A percentile compares a stretch with the other conserved stretches of the same genome.
Conservation (phyloP, 2,329 filamentous ascomycete species). For the Colletotrichum liriopes region DNA sequence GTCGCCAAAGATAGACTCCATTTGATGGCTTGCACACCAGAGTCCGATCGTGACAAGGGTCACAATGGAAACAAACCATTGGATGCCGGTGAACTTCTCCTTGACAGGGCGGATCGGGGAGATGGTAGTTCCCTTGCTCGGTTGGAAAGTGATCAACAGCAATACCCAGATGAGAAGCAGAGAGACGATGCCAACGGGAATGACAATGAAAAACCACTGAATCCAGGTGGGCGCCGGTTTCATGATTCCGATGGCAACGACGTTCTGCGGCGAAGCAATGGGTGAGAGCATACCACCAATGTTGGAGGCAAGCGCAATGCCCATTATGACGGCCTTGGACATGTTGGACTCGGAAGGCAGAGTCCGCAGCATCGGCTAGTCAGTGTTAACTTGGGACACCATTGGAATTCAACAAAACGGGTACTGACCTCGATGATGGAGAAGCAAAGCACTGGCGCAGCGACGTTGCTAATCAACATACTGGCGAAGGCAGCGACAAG, state of each 20-base stretch:
- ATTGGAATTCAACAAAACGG: neutral
- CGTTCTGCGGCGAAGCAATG: conserved; percentile 97
- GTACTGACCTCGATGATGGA: conserved; percentile 89
- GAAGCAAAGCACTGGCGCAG: conserved; percentile 95
- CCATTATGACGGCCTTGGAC: conserved; percentile 94
- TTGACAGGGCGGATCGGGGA: conserved; percentile 92
- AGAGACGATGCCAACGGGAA: conserved; percentile 92
- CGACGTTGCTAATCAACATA: conserved; percentile 99
- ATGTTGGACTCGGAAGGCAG: conserved; percentile 91
- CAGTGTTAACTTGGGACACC: conserved; percentile 33
- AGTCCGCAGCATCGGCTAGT: conserved; percentile 91
- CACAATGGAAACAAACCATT: conserved; percentile 92
- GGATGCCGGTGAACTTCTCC: conserved; percentile 88
- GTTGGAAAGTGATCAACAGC: conserved; percentile 87
- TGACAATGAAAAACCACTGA: conserved; percentile 95
- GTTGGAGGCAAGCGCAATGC: conserved; percentile 95
- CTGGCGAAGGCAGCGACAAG: conserved; percentile 97
- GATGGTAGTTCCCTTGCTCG: conserved; percentile 88
- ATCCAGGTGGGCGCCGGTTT: conserved; percentile 91
- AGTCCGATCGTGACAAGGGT: conserved; percentile 88
- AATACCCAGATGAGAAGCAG: conserved; percentile 92
- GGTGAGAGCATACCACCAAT: conserved; percentile 97
- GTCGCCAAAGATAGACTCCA: conserved; percentile 91
- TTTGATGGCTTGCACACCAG: conserved; percentile 93
- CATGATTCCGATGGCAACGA: conserved; percentile 98